Evolutionary conservation across 164 flowering plant species (phyloP).

Genomic region (Echeveria elegans): DNA sequence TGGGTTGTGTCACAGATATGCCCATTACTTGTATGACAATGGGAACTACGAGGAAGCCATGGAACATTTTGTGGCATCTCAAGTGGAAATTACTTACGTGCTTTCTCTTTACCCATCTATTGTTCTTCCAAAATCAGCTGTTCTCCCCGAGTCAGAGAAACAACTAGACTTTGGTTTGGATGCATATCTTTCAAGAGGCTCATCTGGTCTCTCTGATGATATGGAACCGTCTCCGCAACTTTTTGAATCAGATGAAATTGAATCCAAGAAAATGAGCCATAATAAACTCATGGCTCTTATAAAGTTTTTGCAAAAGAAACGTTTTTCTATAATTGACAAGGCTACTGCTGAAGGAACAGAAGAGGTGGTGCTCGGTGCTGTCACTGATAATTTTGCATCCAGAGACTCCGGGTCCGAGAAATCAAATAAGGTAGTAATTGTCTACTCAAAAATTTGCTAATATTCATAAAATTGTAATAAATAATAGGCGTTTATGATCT

Average conservation of each 20-base stretch:
- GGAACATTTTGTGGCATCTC: conserved; percentile 93
- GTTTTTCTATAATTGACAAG: conserved; percentile 61
- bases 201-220: conserved; percentile 86
- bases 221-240: conserved; percentile 51
- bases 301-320: conserved; percentile 82
- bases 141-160: conserved; percentile 55
- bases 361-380: conserved; percentile 84
- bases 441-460: neutral
- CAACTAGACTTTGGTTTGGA: conserved; percentile 47
- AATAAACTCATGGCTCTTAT: conserved; percentile 91
- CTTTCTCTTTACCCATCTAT: conserved; percentile 82
- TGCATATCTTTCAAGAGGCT: conserved; percentile 68
- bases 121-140: conserved; percentile 59
- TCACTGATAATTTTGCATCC: conserved; percentile 43
- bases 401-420: conserved; percentile 45
- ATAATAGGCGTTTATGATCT: neutral
- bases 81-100: conserved; percentile 83
- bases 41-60: conserved; percentile 95
- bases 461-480: neutral
- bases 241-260: conserved; percentile 58
- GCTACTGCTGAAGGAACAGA: conserved; percentile 93
- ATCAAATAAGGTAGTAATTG: conserved; percentile 50
- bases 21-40: conserved; percentile 81
- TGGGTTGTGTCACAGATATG: conserved; percentile 47
- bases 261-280: conserved; percentile 80